Evolutionary conservation across 1,284 basidiomycete species (phyloP).

Genomic region (Irpex sp.): DNA sequence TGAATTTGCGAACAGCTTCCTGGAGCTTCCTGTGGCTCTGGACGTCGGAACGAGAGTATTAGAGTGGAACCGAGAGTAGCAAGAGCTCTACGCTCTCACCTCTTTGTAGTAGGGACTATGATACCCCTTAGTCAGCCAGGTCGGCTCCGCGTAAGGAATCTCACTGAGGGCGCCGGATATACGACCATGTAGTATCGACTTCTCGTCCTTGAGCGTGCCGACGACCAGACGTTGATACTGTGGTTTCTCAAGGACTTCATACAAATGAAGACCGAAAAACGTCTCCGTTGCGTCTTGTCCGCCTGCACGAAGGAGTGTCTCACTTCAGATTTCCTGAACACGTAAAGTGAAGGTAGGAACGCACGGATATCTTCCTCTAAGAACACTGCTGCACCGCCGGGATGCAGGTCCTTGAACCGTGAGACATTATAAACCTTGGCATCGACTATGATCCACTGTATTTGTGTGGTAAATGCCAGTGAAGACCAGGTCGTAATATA

Average conservation of each 20-base stretch:
- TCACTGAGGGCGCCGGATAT: constrained; percentile 56
- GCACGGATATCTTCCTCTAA: constrained; percentile 69
- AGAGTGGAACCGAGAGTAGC: neutral
- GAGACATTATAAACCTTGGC: constrained; percentile 80
- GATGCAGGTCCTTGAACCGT: constrained; percentile 78
- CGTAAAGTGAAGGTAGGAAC: constrained; percentile 24
- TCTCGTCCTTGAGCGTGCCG: constrained; percentile 66
- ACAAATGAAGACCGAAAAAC: constrained; percentile 82
- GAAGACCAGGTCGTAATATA: neutral
- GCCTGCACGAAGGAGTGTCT: constrained; percentile 35
- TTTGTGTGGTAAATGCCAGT: neutral
- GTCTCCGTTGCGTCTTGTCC: constrained; percentile 84
- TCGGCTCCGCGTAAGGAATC: constrained; percentile 84
- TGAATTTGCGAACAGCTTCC: constrained; percentile 43
- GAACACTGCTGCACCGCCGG: constrained; percentile 77
- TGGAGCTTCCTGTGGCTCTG: constrained; percentile 50
- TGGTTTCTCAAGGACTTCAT: constrained; percentile 73
- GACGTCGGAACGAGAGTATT: neutral
- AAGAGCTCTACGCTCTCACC: constrained; percentile 28
- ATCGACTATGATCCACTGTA: constrained; percentile 83
- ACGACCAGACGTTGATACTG: constrained; percentile 72
- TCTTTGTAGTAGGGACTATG: constrained; percentile 75
- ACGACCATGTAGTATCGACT: constrained; percentile 51
- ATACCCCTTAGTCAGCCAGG: constrained; percentile 70
- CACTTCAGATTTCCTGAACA: neutral